phyloP scores from a whole-genome alignment of 805 yeast genomes.

The Wickerhamiella sergipiensis region DNA sequence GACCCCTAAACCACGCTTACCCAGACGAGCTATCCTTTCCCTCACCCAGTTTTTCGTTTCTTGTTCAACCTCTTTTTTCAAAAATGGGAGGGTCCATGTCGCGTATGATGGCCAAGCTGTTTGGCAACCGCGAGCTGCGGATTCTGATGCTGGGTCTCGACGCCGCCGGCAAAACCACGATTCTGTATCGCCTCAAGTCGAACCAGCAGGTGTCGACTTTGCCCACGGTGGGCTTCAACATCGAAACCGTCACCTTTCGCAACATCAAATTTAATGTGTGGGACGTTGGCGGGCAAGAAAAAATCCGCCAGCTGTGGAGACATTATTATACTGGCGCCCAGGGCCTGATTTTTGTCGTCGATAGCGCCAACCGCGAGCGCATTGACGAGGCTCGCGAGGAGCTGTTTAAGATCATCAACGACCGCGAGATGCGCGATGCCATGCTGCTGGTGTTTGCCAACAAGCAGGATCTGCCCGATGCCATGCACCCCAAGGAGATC shows the following conservation, averaged over 20 bases:
- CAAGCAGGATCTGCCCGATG: conserved; percentile 64
- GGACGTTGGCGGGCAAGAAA: conserved; percentile 95
- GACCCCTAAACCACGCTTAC: neutral
- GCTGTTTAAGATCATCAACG: conserved; percentile 62
- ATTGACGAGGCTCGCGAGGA: conserved; percentile 68
- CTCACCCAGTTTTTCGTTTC: neutral
- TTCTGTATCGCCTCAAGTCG: conserved; percentile 66
- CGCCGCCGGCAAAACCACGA: conserved; percentile 86
- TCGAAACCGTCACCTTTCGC: conserved; percentile 70
- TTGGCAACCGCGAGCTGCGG: conserved; percentile 43
- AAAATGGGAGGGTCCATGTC: conserved; percentile 26
- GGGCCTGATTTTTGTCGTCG: conserved; percentile 83
- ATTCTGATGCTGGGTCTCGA: conserved; percentile 87
- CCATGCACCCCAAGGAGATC: conserved; percentile 66
- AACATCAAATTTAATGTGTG: conserved; percentile 77
- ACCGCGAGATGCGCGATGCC: conserved; percentile 72
- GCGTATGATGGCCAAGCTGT: conserved; percentile 29
- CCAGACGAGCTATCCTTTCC: neutral
- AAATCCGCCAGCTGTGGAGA: conserved; percentile 87
- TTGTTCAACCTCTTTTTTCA: neutral
- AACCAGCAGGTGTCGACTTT: conserved; percentile 66
- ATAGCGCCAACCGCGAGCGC: conserved; percentile 59
- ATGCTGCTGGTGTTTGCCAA: conserved; percentile 76
- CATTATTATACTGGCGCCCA: conserved; percentile 90
- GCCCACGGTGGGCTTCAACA: conserved; percentile 91